Conservation (phyloP, 2,329 filamentous ascomycete species). For the Aaosphaeria pasadenensis region DNA sequence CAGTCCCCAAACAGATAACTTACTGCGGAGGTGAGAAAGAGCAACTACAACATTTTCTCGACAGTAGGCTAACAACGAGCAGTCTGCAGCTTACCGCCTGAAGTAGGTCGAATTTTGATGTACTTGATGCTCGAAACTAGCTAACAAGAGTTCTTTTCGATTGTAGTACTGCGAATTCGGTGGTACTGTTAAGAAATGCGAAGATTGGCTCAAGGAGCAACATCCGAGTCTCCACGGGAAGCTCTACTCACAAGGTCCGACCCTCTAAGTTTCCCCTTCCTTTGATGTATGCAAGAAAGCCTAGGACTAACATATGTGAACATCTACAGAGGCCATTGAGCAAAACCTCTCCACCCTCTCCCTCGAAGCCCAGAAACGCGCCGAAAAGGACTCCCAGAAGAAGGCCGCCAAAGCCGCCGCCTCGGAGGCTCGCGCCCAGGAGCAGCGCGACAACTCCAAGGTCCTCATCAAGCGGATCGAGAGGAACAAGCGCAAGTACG, state of each 20-base stretch:
- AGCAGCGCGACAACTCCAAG: constrained; percentile 77
- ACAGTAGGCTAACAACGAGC: neutral
- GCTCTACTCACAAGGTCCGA: constrained; percentile 79
- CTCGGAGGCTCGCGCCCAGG: constrained; percentile 77
- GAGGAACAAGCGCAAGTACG: constrained; percentile 95
- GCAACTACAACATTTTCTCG: constrained; percentile 5
- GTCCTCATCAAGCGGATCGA: constrained; percentile 95
- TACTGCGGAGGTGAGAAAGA: constrained; percentile 57
- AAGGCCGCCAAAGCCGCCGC: constrained; percentile 93
- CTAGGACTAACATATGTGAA: neutral
- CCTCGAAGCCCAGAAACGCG: constrained; percentile 88
- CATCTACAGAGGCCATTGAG: constrained; percentile 59
- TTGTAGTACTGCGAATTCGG: constrained; percentile 96
- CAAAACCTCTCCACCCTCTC: constrained; percentile 83
- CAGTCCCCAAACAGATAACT: constrained; percentile 50
- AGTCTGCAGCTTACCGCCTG: constrained; percentile 66
- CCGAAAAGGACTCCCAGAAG: constrained; percentile 93
- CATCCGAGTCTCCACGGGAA: constrained; percentile 70
- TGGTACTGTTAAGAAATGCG: constrained; percentile 92
- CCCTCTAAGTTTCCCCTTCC: neutral
- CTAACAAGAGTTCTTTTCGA: too few species aligned
- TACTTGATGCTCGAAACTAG: neutral
- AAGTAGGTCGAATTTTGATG: constrained; percentile 53
- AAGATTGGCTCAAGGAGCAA: constrained; percentile 84
- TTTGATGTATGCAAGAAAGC: neutral